Base-by-base conservation (phyloP, 139 green algal species). In the Eudorina sp. region DNA sequence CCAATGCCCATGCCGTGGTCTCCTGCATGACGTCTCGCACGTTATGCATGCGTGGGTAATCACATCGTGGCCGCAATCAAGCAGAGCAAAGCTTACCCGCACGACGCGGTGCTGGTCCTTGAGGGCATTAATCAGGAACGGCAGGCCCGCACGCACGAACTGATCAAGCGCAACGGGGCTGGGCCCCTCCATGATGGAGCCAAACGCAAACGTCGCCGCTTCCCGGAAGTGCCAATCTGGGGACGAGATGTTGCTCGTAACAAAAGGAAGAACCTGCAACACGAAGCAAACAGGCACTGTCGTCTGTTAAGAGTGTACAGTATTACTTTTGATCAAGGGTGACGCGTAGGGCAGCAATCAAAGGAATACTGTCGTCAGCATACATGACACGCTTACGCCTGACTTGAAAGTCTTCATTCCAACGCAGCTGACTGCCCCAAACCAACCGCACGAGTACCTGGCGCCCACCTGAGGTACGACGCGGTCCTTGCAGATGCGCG, bases 1-100 rank as follows among this genome's bases (percentile, higher is more conserved):
- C 96, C 68, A 99, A 94, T 29, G 97, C 98, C 98, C 98, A 99
- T 0, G 96, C 96, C 29, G 98, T 99, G 3, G 97, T 99, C 91
- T 99, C 96, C 76, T 97, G 95, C 53, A 99, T 97, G n/a, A n/a
- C n/a, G n/a, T n/a, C n/a, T n/a, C n/a, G n/a, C n/a, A n/a, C n/a
- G n/a, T n/a, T n/a, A 60, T 60, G 14, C 51, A 60, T 25, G 51
- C 51, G 14, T 60, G 51, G 51, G 13, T 25, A 60, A 60, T 25
- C 51, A 13, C 51, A 60, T 13, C 16, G 14, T 60, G 51, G 51
- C 14, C 13, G 16, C 51, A 13, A 60, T 25, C 5, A n/a, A n/a
- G n/a, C n/a, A n/a, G n/a, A n/a, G 40, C 69, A 13, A 21, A 62
- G 38, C 48, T 82, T 31, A 82, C 85, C 85, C 78, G 79, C 25